A percentile compares a stretch with the other conserved stretches of the same genome.
These are phyloP conservation scores for Sordaria brevicollis DNA, from an alignment of 495 filamentous ascomycete genomes.

Conservation along the genomic window DNA sequence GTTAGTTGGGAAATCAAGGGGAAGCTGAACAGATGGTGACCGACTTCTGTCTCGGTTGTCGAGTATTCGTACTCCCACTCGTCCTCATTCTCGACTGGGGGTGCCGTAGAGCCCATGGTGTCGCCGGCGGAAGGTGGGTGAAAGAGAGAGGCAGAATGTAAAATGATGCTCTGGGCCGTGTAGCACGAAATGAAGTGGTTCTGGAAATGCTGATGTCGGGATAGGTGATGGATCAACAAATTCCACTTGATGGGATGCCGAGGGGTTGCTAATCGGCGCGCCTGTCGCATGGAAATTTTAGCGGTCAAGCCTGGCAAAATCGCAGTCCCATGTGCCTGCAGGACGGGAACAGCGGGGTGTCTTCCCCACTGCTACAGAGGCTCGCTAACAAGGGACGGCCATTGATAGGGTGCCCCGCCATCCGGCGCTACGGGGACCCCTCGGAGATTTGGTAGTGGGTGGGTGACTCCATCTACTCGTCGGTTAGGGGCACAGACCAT, in stretches of 20 bases:
- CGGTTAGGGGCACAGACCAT: too few species aligned
- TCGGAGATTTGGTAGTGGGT: slow-evolving; percentile 3
- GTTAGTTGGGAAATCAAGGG: background rate
- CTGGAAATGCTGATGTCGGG: background rate
- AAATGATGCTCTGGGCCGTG: background rate
- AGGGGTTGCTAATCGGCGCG: background rate
- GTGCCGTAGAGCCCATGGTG: background rate
- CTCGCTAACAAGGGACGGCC: slow-evolving; percentile 1
- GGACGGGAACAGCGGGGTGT: background rate
- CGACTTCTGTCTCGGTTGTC: slow-evolving; percentile 42
- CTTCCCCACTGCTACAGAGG: background rate
- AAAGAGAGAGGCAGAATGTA: background rate
- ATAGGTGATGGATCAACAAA: too few species aligned
- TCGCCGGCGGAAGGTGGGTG: background rate
- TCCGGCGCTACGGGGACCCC: background rate
- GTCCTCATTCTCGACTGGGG: slow-evolving; percentile 27
- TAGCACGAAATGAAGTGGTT: background rate
- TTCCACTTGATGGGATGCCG: background rate
- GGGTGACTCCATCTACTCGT: background rate
- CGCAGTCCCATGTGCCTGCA: background rate
- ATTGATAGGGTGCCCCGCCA: slow-evolving; percentile 9
- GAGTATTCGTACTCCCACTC: slow-evolving; percentile 54
- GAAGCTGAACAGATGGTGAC: background rate
- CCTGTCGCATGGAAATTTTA: slow-evolving; percentile 7
- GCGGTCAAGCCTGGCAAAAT: slow-evolving; percentile 18